Base-by-base conservation (phyloP, 140 eudicot genomes). In the Ambrosia hybrid region DNA sequence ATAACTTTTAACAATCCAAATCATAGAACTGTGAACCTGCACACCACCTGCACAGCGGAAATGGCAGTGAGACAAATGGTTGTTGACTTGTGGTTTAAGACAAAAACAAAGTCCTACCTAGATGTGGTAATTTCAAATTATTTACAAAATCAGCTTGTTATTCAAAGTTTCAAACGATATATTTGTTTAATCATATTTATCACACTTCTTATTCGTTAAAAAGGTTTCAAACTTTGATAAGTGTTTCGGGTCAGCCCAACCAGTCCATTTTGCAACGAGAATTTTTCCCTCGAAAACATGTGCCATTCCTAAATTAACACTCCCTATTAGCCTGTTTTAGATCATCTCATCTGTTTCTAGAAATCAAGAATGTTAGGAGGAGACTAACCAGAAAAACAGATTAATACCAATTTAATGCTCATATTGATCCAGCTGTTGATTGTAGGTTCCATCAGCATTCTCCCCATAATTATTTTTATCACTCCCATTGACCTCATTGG, bases 11-110 rank as follows among this genome's bases (percentile, higher is more conserved):
- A 84, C 51, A 82, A 64, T 67, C 85, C 92, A 77, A 77, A 82
- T 82, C 79, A 82, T 62, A 80, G 79, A 82, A 82, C 64, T 75
- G 88, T 73, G 79, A 83, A 92, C 95, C 92, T 89, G 69, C 88
- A 85, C 96, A 85, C 97, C 92, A 87, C 96, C 96, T 92, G 98
- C 96, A 89, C 87, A 87, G 88, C 81, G 91, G 84, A 89, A 89
- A 89, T 83, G 86, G 86, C 88, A 70, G 83, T 87, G 83, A 89
- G 96, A 74, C 39, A 13, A 58, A 36, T 13, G 67, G 46, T 21
- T 4, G n/a, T 58, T 30, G 34, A 30, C 34, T 2, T 6, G 51
- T 58, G 75, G 69, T 67, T 55, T 51, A 52, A 53, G 61, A 15
- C 61, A 14, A 59, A 45, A 68, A 0, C 43, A 30, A 37, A 12